Percentiles rank a stretch among this genome's conserved stretches.
phyloP scores from a whole-genome alignment of 1,139 yeast species.

The Blastobotrys buckinghamii region DNA sequence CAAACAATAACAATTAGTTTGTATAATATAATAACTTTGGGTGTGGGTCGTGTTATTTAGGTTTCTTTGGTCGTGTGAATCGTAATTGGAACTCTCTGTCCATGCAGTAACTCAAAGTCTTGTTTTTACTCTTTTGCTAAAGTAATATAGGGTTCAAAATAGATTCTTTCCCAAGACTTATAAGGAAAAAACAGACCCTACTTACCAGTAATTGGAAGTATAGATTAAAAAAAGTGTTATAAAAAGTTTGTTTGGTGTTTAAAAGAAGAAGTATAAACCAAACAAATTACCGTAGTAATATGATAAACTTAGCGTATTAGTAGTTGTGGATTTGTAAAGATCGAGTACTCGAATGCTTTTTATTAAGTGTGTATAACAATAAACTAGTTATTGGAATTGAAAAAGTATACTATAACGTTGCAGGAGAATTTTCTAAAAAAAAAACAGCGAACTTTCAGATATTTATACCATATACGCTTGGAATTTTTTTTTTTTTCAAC shows the following conservation, averaged over 20 bases:
- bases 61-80: constrained; percentile 35
- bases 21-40: constrained; percentile 29
- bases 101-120: constrained; percentile 17
- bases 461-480: too few species aligned
- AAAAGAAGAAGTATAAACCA: too few species aligned
- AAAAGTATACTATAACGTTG: too few species aligned
- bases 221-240: background rate
- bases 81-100: constrained; percentile 24
- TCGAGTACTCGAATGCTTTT: too few species aligned
- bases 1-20: background rate
- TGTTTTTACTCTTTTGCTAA: constrained; percentile 8
- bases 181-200: constrained; percentile 27
- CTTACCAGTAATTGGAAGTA: constrained; percentile 7
- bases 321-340: too few species aligned
- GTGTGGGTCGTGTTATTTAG: constrained; percentile 35
- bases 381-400: too few species aligned
- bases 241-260: background rate
- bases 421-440: too few species aligned
- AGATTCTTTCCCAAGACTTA: constrained; percentile 24
- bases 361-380: too few species aligned
- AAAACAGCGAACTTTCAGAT: background rate
- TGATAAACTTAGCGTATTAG: too few species aligned
- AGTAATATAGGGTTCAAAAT: constrained; percentile 21
- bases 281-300: too few species aligned
- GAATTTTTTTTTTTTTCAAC: too few species aligned